Evolutionary conservation across 2,329 filamentous ascomycete genomes (phyloP), one percentile per base, ranked within the genome.

Genomic region (Ophiosphaerella korrae): DNA sequence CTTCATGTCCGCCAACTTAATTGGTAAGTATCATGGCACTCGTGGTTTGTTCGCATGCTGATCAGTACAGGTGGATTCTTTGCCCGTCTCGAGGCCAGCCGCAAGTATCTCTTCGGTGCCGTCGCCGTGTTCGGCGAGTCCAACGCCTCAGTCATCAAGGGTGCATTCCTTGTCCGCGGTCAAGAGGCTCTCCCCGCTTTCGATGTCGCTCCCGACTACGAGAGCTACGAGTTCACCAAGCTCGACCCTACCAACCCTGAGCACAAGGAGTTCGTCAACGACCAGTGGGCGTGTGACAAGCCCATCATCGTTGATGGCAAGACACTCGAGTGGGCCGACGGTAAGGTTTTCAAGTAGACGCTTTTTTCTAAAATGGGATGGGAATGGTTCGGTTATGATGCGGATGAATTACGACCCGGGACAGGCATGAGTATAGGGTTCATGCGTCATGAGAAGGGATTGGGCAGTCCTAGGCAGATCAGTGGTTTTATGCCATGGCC

Each of bases 1-100:
- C 73, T 99, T 99, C 89, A 99, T 99, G 94, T 93, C 91, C 68
- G 90, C 89, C 84, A 99, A 99, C 86, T 82, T 97, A 78, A 93
- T 99, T 75, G 92, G 84, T 81, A 73, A 66, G 78, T 68, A 24
- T 38, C 32, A 47, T 16, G 8, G 14, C 4, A 16, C 5, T 2
- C 33, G 3, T 32, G 3, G 9, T 5, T 11, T 8, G 14, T 24
- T 7, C 44, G 21, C 8, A 12, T 46, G 45, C 60, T 69, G 61
- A 64, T 54, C 31, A 16, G 7, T 12, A 11, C 6, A 82, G 80
- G 90, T 79, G 94, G 94, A 77, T 96, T 99, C 86, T 96, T 97
- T 82, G 85, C 86, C 77, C 94, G 94, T 84, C 90, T 99, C 55
- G 94, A 99, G 85, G 94, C 76, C 61, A 96, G 91, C 74, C 92